Evolutionary conservation across 1,284 basidiomycete species (phyloP).

Genomic region (Lentinula novae-zelandiae): DNA sequence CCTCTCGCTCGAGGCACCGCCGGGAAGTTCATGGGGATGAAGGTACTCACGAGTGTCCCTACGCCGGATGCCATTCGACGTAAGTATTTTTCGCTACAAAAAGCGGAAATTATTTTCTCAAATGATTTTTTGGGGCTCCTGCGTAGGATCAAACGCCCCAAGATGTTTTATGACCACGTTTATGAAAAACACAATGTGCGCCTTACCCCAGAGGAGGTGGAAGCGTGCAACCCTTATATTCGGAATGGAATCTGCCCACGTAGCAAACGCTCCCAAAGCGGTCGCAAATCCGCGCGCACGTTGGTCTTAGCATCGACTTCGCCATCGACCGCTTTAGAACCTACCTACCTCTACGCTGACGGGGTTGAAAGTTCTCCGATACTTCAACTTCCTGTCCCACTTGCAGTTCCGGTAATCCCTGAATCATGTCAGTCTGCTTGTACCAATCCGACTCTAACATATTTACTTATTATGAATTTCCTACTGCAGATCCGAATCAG

Average conservation of each 20-base stretch:
- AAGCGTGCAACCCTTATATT: neutral
- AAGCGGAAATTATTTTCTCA: neutral
- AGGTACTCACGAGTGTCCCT: slow-evolving; percentile 41
- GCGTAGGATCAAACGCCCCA: slow-evolving; percentile 57
- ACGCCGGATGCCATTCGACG: slow-evolving; percentile 42
- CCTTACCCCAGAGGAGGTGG: neutral
- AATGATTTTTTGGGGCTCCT: neutral
- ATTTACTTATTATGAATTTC: neutral
- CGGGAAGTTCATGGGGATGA: slow-evolving; percentile 48
- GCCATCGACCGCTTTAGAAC: neutral
- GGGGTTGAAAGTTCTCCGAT: neutral
- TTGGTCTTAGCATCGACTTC: neutral
- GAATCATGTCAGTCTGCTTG: neutral
- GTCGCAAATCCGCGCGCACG: neutral
- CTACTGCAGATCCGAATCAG: neutral
- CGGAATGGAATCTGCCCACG: neutral
- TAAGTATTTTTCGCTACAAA: slow-evolving; percentile 23
- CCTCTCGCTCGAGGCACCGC: slow-evolving; percentile 57
- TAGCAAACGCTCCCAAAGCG: neutral
- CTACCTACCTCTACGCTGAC: neutral
- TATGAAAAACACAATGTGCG: slow-evolving; percentile 35
- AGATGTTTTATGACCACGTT: slow-evolving; percentile 52
- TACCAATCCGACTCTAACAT: neutral
- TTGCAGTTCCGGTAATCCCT: neutral
- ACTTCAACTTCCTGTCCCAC: neutral